These are phyloP conservation scores for Sporothrix globosa DNA, from an alignment of 2,329 filamentous ascomycete genomes.

Conservation along the genomic window DNA sequence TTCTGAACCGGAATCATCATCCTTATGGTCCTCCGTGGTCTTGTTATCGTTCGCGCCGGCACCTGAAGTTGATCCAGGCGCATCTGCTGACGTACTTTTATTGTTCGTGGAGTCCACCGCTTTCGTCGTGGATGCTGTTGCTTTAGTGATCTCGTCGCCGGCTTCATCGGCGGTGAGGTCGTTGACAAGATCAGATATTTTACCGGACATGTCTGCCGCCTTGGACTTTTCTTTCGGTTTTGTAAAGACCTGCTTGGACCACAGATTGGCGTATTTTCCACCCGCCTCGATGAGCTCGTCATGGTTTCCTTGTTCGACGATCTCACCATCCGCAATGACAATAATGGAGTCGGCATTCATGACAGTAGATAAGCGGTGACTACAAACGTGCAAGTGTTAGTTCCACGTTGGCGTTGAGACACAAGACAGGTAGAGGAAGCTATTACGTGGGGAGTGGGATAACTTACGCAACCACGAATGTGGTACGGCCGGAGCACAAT, in stretches of 20 bases:
- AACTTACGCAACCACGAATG: slow-evolving; percentile 66
- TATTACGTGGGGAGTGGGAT: background rate
- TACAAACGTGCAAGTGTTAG: slow-evolving; percentile 38
- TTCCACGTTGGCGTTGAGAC: background rate
- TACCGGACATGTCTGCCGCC: slow-evolving; percentile 36
- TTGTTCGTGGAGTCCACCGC: background rate
- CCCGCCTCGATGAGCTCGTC: slow-evolving; percentile 59
- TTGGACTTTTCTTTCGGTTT: slow-evolving; percentile 51
- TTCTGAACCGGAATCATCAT: slow-evolving; percentile 25
- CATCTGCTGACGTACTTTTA: background rate
- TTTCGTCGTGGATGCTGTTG: background rate
- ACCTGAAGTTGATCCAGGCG: background rate
- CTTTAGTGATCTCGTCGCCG: slow-evolving; percentile 44
- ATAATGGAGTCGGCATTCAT: slow-evolving; percentile 70
- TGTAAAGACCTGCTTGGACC: slow-evolving; percentile 62
- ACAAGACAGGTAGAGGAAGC: too few species aligned
- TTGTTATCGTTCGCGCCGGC: slow-evolving; percentile 27
- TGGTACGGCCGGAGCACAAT: slow-evolving; percentile 64
- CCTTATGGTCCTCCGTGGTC: slow-evolving; percentile 36
- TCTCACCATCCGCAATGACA: slow-evolving; percentile 64
- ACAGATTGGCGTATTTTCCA: slow-evolving; percentile 66
- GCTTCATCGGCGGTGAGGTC: slow-evolving; percentile 46
- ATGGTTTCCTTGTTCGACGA: slow-evolving; percentile 67
- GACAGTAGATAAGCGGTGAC: slow-evolving; percentile 71
- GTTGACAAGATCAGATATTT: slow-evolving; percentile 43